phyloP scores from a whole-genome alignment of 2,329 filamentous ascomycete genomes.

The Hypoxylon sp. region DNA sequence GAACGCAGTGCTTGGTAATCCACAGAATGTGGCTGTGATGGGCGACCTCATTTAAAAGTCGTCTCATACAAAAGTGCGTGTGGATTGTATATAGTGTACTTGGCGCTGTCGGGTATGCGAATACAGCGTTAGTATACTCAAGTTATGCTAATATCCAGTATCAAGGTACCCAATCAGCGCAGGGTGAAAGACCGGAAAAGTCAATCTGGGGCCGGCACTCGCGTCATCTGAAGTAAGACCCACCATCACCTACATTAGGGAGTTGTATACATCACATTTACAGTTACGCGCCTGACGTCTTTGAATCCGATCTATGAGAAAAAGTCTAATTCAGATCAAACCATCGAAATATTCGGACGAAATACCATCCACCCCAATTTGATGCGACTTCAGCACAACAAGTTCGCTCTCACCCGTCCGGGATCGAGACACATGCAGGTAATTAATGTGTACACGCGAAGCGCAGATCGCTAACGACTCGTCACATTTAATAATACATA shows the following conservation, averaged over 20 bases:
- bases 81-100: too few relatives aligned
- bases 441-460: constrained; percentile 13
- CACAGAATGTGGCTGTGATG: not conserved
- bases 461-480: constrained; percentile 37
- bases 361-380: not conserved
- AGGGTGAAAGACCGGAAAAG: constrained; percentile 12
- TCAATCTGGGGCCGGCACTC: constrained; percentile 19
- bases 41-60: too few relatives aligned
- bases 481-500: constrained; percentile 38
- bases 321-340: not conserved
- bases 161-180: not conserved
- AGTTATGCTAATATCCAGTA: not conserved
- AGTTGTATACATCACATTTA: constrained; percentile 12
- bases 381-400: not conserved
- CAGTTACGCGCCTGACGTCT: constrained; percentile 1
- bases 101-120: too few relatives aligned
- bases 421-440: constrained; percentile 24
- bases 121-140: not conserved
- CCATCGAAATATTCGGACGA: not conserved
- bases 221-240: constrained; percentile 27
- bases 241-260: constrained; percentile 29
- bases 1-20: not conserved
- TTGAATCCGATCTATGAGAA: constrained; percentile 6
- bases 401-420: not conserved
- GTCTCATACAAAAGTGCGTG: too few relatives aligned